These are phyloP conservation scores for Punctularia strigosozonata DNA, from an alignment of 768 basidiomycete genomes.

Conservation along the genomic window DNA sequence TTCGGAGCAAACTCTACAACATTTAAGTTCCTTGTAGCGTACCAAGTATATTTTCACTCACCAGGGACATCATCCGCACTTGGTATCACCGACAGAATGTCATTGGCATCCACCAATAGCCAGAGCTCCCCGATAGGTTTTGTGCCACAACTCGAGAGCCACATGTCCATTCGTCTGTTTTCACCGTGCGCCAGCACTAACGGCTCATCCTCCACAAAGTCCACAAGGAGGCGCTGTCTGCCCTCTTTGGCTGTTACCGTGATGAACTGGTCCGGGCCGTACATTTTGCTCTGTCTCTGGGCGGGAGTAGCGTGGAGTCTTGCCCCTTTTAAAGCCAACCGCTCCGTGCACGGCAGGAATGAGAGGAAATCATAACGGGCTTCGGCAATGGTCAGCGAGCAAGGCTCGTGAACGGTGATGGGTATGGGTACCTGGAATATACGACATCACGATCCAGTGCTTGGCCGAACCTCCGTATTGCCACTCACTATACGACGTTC, in stretches of 20 bases:
- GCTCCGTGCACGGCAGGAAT: constrained; percentile 55
- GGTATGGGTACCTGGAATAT: constrained; percentile 45
- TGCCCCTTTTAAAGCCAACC: constrained; percentile 57
- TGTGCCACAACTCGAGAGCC: constrained; percentile 57
- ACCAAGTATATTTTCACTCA: constrained; percentile 9
- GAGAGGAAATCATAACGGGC: constrained; percentile 62
- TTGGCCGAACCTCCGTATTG: too few species aligned
- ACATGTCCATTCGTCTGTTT: constrained; percentile 36
- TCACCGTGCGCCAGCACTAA: constrained; percentile 62
- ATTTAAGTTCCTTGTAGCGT: constrained; percentile 1
- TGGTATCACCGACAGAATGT: constrained; percentile 45
- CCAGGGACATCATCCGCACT: constrained; percentile 12
- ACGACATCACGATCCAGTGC: background rate
- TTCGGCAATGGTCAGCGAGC: constrained; percentile 43
- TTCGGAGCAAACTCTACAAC: background rate
- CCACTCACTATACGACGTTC: constrained; percentile 52
- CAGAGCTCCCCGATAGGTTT: constrained; percentile 56
- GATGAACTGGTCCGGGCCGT: constrained; percentile 57
- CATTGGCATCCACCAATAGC: constrained; percentile 47
- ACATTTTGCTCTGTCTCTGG: constrained; percentile 57
- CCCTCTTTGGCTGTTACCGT: constrained; percentile 51
- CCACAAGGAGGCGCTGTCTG: constrained; percentile 48
- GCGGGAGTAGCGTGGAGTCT: constrained; percentile 64
- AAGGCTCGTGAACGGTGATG: constrained; percentile 39
- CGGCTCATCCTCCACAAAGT: constrained; percentile 40